phyloP scores from a whole-genome alignment of 179 eudicot species.

The Beta lomatogona region DNA sequence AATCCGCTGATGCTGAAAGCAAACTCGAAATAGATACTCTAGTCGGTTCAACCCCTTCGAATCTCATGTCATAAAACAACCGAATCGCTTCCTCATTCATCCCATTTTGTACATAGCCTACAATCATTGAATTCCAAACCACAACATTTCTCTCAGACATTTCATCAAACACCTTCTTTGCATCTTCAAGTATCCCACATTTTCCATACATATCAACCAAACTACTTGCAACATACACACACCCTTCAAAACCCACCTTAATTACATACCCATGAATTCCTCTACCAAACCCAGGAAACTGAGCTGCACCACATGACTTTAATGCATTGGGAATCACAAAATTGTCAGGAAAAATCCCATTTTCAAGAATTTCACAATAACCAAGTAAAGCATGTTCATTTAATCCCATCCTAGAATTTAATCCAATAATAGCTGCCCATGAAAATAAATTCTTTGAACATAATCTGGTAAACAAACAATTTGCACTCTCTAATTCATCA shows the following conservation, averaged over 20 bases:
- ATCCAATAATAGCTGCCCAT: conserved; percentile 62
- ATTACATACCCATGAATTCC: conserved; percentile 57
- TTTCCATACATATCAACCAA: conserved; percentile 70
- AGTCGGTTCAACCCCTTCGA: conserved; percentile 52
- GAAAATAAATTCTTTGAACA: conserved; percentile 43
- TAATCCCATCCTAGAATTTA: conserved; percentile 43
- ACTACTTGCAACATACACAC: conserved; percentile 61
- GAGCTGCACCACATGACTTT: conserved; percentile 59
- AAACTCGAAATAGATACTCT: conserved; percentile 52
- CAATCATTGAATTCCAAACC: conserved; percentile 61
- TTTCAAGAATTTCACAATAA: conserved; percentile 50
- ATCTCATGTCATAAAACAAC: conserved; percentile 50
- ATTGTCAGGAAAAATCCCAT: conserved; percentile 50
- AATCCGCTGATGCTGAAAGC: conserved; percentile 53
- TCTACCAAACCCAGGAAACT: conserved; percentile 42
- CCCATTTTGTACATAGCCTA: conserved; percentile 60
- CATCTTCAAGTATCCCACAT: conserved; percentile 51
- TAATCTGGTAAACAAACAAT: conserved; percentile 34
- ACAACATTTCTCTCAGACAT: conserved; percentile 53
- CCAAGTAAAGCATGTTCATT: conserved; percentile 42
- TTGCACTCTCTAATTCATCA: conserved; percentile 36
- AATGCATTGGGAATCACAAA: conserved; percentile 61
- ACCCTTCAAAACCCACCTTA: conserved; percentile 43
- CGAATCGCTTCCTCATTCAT: conserved; percentile 51
- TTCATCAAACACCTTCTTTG: conserved; percentile 43